Percentiles rank a stretch among this genome's conserved stretches.
Conservation (phyloP, 306 rosid species). For the Pyrus pyrifolia region DNA sequence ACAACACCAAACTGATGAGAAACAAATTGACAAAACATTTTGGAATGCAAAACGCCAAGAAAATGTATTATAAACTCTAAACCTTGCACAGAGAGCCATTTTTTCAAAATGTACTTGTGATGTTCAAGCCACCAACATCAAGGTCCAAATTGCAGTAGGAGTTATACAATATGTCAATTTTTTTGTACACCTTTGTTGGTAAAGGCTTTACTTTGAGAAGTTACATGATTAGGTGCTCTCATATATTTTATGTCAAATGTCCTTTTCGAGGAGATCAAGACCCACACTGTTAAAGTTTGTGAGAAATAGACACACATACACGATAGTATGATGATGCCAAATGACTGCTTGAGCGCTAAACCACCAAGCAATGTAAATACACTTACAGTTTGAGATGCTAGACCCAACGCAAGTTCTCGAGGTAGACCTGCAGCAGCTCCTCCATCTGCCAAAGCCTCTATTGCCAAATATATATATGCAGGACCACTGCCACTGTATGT, state of each 20-base stretch:
- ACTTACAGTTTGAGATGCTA: constrained; percentile 98
- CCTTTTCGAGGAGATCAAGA: neutral
- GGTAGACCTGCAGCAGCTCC: constrained; percentile 99
- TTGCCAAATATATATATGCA: constrained; percentile 79
- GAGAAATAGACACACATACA: neutral
- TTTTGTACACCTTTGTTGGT: neutral
- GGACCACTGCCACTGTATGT: constrained; percentile 90
- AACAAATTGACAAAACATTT: neutral
- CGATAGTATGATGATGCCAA: neutral
- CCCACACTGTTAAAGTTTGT: neutral
- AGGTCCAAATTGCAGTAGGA: neutral
- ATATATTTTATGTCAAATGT: neutral
- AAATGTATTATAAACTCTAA: too few species aligned
- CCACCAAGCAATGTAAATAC: neutral
- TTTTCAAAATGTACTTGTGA: neutral
- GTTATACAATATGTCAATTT: neutral
- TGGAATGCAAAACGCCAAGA: neutral
- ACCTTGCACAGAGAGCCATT: neutral
- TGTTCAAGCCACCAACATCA: neutral
- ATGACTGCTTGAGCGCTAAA: neutral
- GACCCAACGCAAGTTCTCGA: constrained; percentile 72
- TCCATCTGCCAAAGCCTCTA: constrained; percentile 98
- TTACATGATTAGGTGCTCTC: neutral
- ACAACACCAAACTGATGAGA: neutral
- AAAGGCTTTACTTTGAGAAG: neutral